Percentiles rank a stretch among this genome's conserved stretches.
Evolutionary conservation across 495 filamentous ascomycete genomes (phyloP).

Genomic region (Annulohypoxylon moriforme): DNA sequence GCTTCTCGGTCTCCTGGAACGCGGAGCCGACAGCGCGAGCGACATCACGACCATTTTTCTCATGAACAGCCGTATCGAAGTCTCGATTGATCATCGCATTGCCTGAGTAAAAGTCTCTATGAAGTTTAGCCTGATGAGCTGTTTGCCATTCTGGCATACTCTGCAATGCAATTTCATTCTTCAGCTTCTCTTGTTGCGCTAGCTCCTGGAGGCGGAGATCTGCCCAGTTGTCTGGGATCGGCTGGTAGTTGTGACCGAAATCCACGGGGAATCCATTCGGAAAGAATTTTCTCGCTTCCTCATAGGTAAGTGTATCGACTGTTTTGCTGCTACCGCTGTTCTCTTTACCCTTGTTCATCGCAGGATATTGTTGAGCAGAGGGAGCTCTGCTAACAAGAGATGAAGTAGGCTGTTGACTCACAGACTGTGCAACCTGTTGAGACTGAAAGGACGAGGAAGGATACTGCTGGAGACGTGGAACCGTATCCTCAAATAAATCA

Average conservation of each 20-base stretch:
- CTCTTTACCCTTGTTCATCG: not conserved
- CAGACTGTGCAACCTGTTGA: slow-evolving; percentile 7
- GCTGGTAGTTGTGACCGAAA: slow-evolving; percentile 30
- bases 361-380: not conserved
- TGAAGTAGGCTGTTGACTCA: slow-evolving; percentile 5
- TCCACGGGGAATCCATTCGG: slow-evolving; percentile 37
- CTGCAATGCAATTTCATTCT: not conserved
- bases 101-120: slow-evolving; percentile 51
- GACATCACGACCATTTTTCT: slow-evolving; percentile 47
- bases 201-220: not conserved
- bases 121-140: slow-evolving; percentile 30
- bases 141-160: not conserved
- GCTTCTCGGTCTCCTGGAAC: slow-evolving; percentile 32
- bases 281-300: slow-evolving; percentile 37
- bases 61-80: slow-evolving; percentile 34
- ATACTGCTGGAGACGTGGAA: slow-evolving; percentile 17
- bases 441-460: not conserved
- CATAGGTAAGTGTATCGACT: slow-evolving; percentile 34
- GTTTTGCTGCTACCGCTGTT: slow-evolving; percentile 8
- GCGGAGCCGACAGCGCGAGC: slow-evolving; percentile 46
- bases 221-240: slow-evolving; percentile 40
- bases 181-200: not conserved
- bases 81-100: slow-evolving; percentile 42
- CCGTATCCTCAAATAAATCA: slow-evolving; percentile 32
- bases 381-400: slow-evolving; percentile 8